Evolutionary conservation across 164 flowering plant species (phyloP).

Genomic region (Chimonanthus praecox): DNA sequence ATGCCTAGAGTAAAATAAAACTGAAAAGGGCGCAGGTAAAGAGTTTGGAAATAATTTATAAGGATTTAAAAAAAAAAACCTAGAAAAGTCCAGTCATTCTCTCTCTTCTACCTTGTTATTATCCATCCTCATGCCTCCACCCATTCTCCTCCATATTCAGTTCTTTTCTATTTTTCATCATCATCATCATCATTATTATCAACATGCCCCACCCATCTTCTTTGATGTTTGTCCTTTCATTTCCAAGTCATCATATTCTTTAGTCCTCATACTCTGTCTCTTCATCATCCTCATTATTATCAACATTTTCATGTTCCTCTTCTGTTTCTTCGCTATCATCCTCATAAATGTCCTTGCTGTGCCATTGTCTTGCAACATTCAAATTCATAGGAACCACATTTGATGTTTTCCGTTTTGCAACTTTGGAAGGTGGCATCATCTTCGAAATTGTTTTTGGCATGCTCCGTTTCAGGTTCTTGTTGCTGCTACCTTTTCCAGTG

Average conservation of each 20-base stretch:
- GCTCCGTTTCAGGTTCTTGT: slow-evolving; percentile 49
- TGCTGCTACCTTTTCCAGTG: slow-evolving; percentile 30
- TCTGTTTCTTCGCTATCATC: slow-evolving; percentile 98
- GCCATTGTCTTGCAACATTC: slow-evolving; percentile 41
- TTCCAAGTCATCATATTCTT: not conserved
- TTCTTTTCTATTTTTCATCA: too few relatives aligned
- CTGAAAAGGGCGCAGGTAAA: too few relatives aligned
- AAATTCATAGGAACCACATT: slow-evolving; percentile 35
- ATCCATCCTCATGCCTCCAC: too few relatives aligned
- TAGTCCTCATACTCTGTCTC: slow-evolving; percentile 86
- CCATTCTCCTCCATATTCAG: too few relatives aligned
- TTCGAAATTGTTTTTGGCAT: slow-evolving; percentile 50
- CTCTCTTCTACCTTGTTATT: too few relatives aligned
- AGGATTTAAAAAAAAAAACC: too few relatives aligned
- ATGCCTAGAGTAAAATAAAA: too few relatives aligned
- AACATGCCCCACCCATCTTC: too few relatives aligned
- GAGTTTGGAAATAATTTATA: too few relatives aligned
- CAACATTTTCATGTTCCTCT: slow-evolving; percentile 79
- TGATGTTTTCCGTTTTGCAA: slow-evolving; percentile 42
- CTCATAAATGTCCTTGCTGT: slow-evolving; percentile 46
- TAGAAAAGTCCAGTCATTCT: too few relatives aligned
- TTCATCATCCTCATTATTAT: slow-evolving; percentile 76
- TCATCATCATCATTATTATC: too few relatives aligned
- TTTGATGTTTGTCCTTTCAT: too few relatives aligned
- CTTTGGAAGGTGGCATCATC: slow-evolving; percentile 57